Conservation (phyloP, 495 filamentous ascomycete species). For the Echria macrotheca region DNA sequence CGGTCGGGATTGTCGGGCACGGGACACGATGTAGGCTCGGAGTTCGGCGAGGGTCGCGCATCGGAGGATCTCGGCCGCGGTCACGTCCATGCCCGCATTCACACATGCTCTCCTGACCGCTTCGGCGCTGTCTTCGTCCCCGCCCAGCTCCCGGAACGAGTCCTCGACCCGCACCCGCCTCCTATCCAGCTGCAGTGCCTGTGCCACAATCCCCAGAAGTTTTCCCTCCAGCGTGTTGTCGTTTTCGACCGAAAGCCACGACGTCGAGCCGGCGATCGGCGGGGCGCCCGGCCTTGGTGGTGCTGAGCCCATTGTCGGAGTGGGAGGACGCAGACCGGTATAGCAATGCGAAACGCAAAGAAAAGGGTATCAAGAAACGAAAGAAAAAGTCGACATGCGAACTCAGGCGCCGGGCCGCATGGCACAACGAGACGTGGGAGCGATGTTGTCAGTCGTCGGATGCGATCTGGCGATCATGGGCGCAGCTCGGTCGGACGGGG, state of each 20-base stretch:
- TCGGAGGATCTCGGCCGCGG: slow-evolving; percentile 36
- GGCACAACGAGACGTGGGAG: slow-evolving; percentile 6
- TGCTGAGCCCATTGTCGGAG: slow-evolving; percentile 16
- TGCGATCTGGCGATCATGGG: slow-evolving; percentile 1
- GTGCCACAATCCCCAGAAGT: slow-evolving; percentile 26
- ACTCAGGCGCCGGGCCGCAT: slow-evolving; percentile 3
- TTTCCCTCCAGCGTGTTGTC: slow-evolving; percentile 28
- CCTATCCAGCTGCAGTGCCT: slow-evolving; percentile 26
- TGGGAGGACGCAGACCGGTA: too few relatives aligned
- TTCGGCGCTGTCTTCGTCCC: slow-evolving; percentile 29
- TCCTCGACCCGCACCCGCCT: slow-evolving; percentile 22
- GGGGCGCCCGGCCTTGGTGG: slow-evolving; percentile 10
- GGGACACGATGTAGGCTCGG: slow-evolving; percentile 26
- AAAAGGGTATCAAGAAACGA: too few relatives aligned
- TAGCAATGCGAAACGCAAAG: too few relatives aligned
- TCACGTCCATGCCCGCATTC: slow-evolving; percentile 31
- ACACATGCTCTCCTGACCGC: slow-evolving; percentile 31
- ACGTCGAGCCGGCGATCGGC: slow-evolving; percentile 22
- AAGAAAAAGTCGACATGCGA: too few relatives aligned
- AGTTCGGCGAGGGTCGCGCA: slow-evolving; percentile 38
- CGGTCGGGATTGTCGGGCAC: slow-evolving; percentile 16
- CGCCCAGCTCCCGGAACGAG: slow-evolving; percentile 40
- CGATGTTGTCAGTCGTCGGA: slow-evolving; percentile 9
- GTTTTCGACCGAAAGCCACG: slow-evolving; percentile 26
- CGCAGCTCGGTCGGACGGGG: not conserved